Evolutionary conservation across 169 alveolate genomes (phyloP), one percentile per base, ranked within the genome.

Genomic region (Cardiosporidium cionae): DNA sequence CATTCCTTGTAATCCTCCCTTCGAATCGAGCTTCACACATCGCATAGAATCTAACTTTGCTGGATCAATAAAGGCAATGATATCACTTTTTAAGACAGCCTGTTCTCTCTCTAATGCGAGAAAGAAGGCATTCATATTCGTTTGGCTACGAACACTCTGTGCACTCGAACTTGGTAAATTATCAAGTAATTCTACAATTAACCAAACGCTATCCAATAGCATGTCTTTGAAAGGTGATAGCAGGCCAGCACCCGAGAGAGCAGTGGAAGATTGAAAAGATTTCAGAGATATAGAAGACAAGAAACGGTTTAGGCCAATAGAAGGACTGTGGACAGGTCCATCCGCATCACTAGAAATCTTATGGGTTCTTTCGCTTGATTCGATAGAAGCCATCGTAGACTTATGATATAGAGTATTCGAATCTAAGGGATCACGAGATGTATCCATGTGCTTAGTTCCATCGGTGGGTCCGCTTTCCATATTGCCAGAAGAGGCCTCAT

Each of bases 1-100:
- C 28, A 72, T 70, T 62, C 62, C 79, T 34, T 72, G 74, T 2
- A 72, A 66, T 9, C 79, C 32, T 0, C 66, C 37, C 69, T n/a
- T 63, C 54, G 58, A 16, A 16, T 44, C 58, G 16, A 44, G n/a
- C n/a, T 44, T 44, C 27, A 44, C n/a, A 44, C n/a, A 44, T n/a
- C n/a, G 16, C n/a, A 44, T 44, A 44, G n/a, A 44, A 44, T 44
- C 58, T 16, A 44, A n/a, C n/a, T 44, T 44, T 16, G 58, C 58
- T 44, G 58, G 58, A 16, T 44, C 58, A 16, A 44, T 16, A n/a
- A 16, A 44, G 16, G 58, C 16, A 16, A 44, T 44, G 16, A 44
- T 44, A 44, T 44, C 58, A 44, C 58, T 44, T n/a, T 44, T 16
- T 44, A 16, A n/a, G 27, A 44, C 16, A n/a, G 58, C 58, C n/a